phyloP scores from a whole-genome alignment of 495 filamentous ascomycete genomes.

The Astrothelium macrocarpum region DNA sequence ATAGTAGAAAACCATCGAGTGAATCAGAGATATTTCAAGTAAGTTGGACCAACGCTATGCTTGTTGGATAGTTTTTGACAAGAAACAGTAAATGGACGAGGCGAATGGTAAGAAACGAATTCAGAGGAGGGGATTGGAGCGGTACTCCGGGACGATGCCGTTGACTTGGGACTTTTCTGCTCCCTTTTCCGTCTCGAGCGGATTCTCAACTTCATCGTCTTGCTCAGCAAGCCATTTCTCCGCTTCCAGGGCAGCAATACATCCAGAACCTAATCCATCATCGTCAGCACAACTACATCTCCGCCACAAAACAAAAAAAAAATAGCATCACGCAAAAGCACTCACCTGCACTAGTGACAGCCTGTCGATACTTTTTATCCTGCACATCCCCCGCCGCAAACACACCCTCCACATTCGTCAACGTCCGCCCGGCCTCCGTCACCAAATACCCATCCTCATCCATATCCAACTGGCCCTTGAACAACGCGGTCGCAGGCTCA shows the following conservation, averaged over 20 bases:
- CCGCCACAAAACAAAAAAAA: slow-evolving; percentile 1
- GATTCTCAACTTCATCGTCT: slow-evolving; percentile 41
- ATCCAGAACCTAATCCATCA: slow-evolving; percentile 64
- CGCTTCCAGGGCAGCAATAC: slow-evolving; percentile 87
- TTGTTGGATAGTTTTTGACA: not conserved
- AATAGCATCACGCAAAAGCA: not conserved
- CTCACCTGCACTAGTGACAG: slow-evolving; percentile 88
- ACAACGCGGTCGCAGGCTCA: slow-evolving; percentile 78
- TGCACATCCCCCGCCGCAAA: slow-evolving; percentile 98
- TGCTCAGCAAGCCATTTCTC: slow-evolving; percentile 80
- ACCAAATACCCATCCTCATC: slow-evolving; percentile 84
- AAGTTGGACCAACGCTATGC: not conserved
- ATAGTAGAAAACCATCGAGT: not conserved
- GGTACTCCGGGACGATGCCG: slow-evolving; percentile 49
- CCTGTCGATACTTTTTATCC: slow-evolving; percentile 96
- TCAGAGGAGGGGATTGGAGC: slow-evolving; percentile 53
- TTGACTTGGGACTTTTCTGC: slow-evolving; percentile 36
- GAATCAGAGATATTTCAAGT: not conserved
- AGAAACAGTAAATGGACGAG: slow-evolving; percentile 22
- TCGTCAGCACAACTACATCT: slow-evolving; percentile 28
- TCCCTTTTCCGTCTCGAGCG: slow-evolving; percentile 31
- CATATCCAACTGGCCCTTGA: slow-evolving; percentile 78
- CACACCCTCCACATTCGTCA: slow-evolving; percentile 81
- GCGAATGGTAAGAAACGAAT: slow-evolving; percentile 35
- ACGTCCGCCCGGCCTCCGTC: slow-evolving; percentile 78